Evolutionary conservation across 345 rosid genomes (phyloP), one percentile per base, ranked within the genome.

Genomic region (Brassica cretica): DNA sequence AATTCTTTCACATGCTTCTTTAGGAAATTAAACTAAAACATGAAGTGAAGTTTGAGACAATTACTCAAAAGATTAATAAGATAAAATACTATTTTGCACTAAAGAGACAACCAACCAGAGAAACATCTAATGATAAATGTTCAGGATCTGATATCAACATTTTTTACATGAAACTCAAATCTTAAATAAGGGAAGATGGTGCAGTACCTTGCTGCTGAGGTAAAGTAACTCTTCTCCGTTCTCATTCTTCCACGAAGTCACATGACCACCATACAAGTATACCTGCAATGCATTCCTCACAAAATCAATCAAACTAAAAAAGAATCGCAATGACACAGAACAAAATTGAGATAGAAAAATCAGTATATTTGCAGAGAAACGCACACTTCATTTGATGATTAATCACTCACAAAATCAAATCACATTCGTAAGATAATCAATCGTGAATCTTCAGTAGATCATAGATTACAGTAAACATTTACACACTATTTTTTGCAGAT

Each of bases 171-270:
- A 21, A 24, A 66, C 24, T 12, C 37, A 46, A 46, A 39, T 49
- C 5, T 8, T 29, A 59, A 63, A 53, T 51, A 8, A 62, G 16
- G 59, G 21, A 41, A 77, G 49, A 24, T 44, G 32, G 60, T 37
- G 5, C 9, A 1, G 66, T 64, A 91, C 97, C 94, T 88, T 91
- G 82, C 82, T 89, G 77, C 94, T 89, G 60, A 91, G 86, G 82
- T 87, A 80, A 80, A 91, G 90, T 72, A 91, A 80, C 88, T 91
- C 98, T 79, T 92, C 98, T 60, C 93, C 90, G 58, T 88, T 88
- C 68, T 88, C 90, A 87, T 94, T 91, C 88, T 87, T 92, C 98
- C 98, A 94, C 74, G 98, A 92, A 59, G 97, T 94, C 68, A 94
- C 93, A 11, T 92, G 97, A 66, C 84, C 97, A n/a, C 97, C 98